These are phyloP conservation scores for Pseudonitzschia multiseries DNA, from an alignment of 108 stramenopile genomes.

Conservation along the genomic window DNA sequence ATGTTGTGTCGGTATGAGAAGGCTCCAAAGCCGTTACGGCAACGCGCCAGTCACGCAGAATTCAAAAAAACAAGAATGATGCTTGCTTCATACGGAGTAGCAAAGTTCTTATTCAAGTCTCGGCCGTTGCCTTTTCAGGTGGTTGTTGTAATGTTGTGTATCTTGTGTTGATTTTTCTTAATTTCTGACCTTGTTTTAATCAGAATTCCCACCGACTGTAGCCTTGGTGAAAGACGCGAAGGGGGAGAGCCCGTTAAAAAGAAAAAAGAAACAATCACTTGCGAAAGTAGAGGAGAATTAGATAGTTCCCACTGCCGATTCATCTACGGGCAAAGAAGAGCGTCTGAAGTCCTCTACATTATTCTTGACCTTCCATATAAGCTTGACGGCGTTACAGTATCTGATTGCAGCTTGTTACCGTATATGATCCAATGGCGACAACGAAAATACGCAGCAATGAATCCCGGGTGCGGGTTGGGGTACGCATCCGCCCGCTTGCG, in stretches of 20 bases:
- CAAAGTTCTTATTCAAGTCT: not conserved
- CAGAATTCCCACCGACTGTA: too few relatives aligned
- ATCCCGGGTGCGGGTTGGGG: conserved; percentile 66
- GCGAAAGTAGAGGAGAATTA: too few relatives aligned
- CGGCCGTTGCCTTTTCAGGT: not conserved
- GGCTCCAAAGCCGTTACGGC: not conserved
- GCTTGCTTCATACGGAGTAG: not conserved
- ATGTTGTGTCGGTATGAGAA: not conserved
- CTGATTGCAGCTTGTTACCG: not conserved
- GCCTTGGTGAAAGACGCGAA: too few relatives aligned
- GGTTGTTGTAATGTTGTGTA: too few relatives aligned
- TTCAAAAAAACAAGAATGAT: not conserved
- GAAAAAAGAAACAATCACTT: too few relatives aligned
- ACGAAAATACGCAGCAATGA: conserved; percentile 6
- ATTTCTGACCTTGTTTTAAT: too few relatives aligned
- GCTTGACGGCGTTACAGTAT: not conserved
- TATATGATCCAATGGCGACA: not conserved
- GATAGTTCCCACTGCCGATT: too few relatives aligned
- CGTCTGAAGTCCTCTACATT: too few relatives aligned
- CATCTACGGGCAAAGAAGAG: too few relatives aligned
- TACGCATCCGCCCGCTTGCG: conserved; percentile 77
- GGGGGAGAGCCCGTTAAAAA: too few relatives aligned
- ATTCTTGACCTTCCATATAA: too few relatives aligned
- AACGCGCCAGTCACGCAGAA: not conserved
- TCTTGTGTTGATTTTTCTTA: too few relatives aligned